Evolutionary conservation across 495 filamentous ascomycete genomes (phyloP).

Genomic region (Chaetomium fimeti): DNA sequence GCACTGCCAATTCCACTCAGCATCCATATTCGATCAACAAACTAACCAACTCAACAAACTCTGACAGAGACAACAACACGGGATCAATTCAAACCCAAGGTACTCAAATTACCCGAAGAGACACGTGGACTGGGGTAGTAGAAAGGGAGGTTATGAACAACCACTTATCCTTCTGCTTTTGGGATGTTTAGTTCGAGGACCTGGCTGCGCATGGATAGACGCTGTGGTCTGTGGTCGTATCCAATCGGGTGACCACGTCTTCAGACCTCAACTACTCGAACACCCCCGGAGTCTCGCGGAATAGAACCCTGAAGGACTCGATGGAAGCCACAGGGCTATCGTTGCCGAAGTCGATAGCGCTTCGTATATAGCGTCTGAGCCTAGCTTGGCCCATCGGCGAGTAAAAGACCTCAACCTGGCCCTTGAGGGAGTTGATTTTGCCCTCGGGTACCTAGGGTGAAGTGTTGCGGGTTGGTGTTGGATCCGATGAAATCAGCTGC

Average conservation of each 20-base stretch:
- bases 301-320: background rate
- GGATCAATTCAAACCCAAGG: too few relatives aligned
- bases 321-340: background rate
- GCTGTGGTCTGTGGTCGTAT: background rate
- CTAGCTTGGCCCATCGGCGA: background rate
- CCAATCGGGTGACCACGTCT: background rate
- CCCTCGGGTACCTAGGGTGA: background rate
- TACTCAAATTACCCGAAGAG: too few relatives aligned
- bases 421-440: background rate
- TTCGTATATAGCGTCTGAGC: background rate
- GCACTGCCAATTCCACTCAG: too few relatives aligned
- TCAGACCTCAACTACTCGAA: background rate
- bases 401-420: background rate
- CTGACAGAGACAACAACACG: too few relatives aligned
- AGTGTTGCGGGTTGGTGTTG: background rate
- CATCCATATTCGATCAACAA: too few relatives aligned
- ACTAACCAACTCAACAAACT: too few relatives aligned
- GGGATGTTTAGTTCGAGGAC: background rate
- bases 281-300: background rate
- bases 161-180: background rate
- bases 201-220: background rate
- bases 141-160: background rate
- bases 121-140: too few relatives aligned
- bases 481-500: background rate
- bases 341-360: background rate